Evolutionary conservation across 75 land plant species (phyloP).

Genomic region (Chamaecyparis obtusa): DNA sequence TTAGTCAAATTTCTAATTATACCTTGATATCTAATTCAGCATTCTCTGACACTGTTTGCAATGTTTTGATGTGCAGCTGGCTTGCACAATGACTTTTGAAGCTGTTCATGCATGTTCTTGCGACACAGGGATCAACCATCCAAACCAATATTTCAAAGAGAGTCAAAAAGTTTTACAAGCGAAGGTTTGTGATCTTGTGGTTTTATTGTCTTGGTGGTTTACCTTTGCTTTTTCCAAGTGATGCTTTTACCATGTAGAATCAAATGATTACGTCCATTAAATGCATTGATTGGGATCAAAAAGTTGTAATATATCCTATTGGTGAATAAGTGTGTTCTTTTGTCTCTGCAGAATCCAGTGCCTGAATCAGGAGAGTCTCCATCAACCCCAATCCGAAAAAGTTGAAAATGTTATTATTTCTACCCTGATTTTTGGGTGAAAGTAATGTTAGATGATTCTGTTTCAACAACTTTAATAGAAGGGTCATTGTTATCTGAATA

Average conservation of each 20-base stretch:
- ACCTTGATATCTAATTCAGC: background rate
- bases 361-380: constrained; percentile 9
- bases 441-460: background rate
- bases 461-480: background rate
- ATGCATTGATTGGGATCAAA: background rate
- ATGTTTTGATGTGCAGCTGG: constrained; percentile 47
- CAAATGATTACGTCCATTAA: background rate
- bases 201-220: background rate
- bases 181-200: constrained; percentile 20
- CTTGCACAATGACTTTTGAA: constrained; percentile 91
- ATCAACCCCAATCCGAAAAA: constrained; percentile 3
- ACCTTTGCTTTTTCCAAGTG: background rate
- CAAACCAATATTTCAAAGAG: constrained; percentile 86
- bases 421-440: background rate
- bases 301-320: background rate
- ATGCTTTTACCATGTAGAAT: background rate
- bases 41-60: background rate
- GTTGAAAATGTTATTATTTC: background rate
- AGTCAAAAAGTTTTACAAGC: constrained; percentile 67
- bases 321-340: background rate
- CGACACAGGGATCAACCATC: constrained; percentile 91
- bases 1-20: background rate
- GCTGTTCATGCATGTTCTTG: constrained; percentile 70
- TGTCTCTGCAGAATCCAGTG: constrained; percentile 3
- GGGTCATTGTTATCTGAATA: background rate